These are phyloP conservation scores for Artemisia princeps DNA, from an alignment of 140 eudicot species.

Conservation along the genomic window DNA sequence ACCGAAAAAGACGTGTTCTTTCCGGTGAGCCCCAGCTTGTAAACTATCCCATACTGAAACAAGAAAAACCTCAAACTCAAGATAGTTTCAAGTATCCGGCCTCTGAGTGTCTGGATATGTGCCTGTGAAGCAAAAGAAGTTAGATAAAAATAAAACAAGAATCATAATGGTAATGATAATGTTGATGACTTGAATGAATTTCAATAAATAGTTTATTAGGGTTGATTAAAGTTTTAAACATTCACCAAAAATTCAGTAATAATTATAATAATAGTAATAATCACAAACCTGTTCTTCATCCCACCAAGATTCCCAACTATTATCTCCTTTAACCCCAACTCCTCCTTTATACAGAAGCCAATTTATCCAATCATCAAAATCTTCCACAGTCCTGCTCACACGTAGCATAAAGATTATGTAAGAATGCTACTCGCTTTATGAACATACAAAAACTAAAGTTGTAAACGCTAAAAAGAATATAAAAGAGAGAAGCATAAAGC, in stretches of 20 bases:
- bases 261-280: constrained; percentile 6
- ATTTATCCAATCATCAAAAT: constrained; percentile 93
- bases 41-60: constrained; percentile 93
- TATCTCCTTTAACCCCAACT: constrained; percentile 91
- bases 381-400: constrained; percentile 87
- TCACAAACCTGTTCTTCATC: constrained; percentile 89
- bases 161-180: neutral
- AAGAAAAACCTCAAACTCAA: constrained; percentile 84
- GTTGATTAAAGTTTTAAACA: neutral
- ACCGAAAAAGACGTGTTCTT: constrained; percentile 68
- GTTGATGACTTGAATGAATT: too few species aligned
- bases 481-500: constrained; percentile 11
- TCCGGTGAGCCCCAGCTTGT: constrained; percentile 76
- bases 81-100: constrained; percentile 76
- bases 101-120: constrained; percentile 88
- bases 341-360: constrained; percentile 99
- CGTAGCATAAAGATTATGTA: constrained; percentile 4
- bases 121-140: constrained; percentile 42
- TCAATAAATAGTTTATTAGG: neutral
- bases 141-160: constrained; percentile 11
- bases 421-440: neutral
- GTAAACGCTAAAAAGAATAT: neutral
- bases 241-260: neutral
- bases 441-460: neutral
- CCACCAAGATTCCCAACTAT: constrained; percentile 99